Evolutionary conservation across 345 rosid species (phyloP).

Genomic region (Pugionium dolabratum): DNA sequence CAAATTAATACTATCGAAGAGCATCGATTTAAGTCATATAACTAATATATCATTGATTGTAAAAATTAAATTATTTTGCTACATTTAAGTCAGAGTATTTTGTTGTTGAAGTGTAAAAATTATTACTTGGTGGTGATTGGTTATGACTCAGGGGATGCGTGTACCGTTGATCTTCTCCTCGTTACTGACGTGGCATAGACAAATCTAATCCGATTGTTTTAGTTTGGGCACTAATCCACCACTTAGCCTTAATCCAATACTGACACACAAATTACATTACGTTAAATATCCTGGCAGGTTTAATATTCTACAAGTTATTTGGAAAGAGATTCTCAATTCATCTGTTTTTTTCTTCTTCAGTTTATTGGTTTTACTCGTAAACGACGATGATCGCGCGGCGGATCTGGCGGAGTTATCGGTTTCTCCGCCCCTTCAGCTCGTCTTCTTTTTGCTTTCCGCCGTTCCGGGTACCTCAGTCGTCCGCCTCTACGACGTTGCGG

Average conservation of each 20-base stretch:
- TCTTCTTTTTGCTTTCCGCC: conserved; percentile 21
- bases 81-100: too few relatives aligned
- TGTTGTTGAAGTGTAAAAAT: too few relatives aligned
- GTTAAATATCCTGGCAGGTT: conserved; percentile 2
- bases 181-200: conserved; percentile 25
- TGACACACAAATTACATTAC: conserved; percentile 11
- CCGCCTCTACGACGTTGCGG: conserved; percentile 18
- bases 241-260: conserved; percentile 13
- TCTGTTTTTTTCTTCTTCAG: not conserved
- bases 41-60: too few relatives aligned
- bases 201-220: conserved; percentile 13
- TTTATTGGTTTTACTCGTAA: not conserved
- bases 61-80: not conserved
- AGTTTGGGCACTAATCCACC: not conserved
- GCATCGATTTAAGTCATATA: not conserved
- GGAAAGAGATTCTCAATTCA: not conserved
- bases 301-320: conserved; percentile 6
- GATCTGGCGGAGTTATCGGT: conserved; percentile 42
- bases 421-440: conserved; percentile 36
- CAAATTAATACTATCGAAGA: too few relatives aligned
- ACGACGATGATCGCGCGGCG: conserved; percentile 36
- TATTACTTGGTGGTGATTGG: not conserved
- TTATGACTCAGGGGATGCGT: conserved; percentile 25
- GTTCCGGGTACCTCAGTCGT: conserved; percentile 21
- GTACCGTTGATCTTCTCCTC: conserved; percentile 29